Evolutionary conservation across 192 early-diverging fungal species (phyloP).

Genomic region (Dissophora ornata): DNA sequence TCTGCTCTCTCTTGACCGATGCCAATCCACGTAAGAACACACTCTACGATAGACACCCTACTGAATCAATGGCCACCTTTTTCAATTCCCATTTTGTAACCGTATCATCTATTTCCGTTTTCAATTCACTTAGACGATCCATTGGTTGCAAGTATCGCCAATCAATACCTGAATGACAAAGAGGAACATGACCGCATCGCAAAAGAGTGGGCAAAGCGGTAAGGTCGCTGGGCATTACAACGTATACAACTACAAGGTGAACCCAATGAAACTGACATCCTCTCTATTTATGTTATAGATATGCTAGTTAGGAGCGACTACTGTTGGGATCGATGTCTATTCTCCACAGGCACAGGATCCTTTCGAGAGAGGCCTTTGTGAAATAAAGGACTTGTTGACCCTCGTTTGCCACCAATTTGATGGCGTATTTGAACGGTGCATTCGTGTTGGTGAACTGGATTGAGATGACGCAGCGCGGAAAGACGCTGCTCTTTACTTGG

Average conservation of each 20-base stretch:
- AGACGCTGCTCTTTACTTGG: constrained; percentile 43
- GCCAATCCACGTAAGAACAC: constrained; percentile 93
- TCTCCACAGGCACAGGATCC: no score
- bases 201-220: constrained; percentile 94
- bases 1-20: constrained; percentile 94
- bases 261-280: no score
- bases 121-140: constrained; percentile 81
- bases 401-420: no score
- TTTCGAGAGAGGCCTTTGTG: no score
- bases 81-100: neutral
- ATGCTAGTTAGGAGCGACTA: constrained; percentile 16
- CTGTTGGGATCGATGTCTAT: no score
- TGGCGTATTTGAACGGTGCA: no score
- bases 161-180: constrained; percentile 86
- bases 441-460: no score
- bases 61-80: neutral
- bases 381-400: no score
- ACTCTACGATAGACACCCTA: no score
- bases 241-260: no score
- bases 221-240: no score
- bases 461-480: no score
- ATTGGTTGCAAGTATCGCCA: constrained; percentile 89
- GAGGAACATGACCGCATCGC: constrained; percentile 90
- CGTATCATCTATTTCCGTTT: constrained; percentile 4
- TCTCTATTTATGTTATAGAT: neutral